Conservation (phyloP, 2,329 filamentous ascomycete species). For the Ceratocystis cacaofunesta region DNA sequence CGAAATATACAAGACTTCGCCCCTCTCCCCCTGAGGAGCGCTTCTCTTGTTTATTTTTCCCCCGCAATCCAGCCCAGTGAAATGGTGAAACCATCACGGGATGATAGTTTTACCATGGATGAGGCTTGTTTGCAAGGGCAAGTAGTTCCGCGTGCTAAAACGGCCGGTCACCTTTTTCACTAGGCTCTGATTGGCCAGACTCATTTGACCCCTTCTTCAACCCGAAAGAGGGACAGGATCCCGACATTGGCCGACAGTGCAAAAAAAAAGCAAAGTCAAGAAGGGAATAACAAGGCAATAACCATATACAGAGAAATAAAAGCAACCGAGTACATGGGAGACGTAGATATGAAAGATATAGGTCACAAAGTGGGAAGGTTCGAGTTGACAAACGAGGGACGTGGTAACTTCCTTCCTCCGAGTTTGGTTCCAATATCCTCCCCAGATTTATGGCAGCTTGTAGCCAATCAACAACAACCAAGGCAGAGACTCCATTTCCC, state of each 20-base stretch:
- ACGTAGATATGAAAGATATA: background rate
- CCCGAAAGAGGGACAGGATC: background rate
- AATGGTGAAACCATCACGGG: constrained; percentile 5
- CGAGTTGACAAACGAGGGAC: background rate
- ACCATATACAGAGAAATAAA: background rate
- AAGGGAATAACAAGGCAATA: constrained; percentile 1
- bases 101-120: background rate
- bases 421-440: background rate
- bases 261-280: background rate
- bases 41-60: background rate
- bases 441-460: background rate
- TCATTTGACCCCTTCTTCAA: background rate
- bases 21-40: background rate
- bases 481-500: background rate
- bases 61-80: background rate
- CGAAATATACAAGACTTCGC: background rate
- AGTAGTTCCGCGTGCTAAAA: background rate
- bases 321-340: background rate
- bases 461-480: background rate
- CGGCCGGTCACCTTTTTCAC: background rate
- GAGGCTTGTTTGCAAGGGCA: background rate
- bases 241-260: background rate
- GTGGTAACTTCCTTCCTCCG: background rate
- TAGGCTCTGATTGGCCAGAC: background rate
- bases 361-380: background rate